Conservation (phyloP, 768 basidiomycete species). For the Phanerochaete sordida region DNA sequence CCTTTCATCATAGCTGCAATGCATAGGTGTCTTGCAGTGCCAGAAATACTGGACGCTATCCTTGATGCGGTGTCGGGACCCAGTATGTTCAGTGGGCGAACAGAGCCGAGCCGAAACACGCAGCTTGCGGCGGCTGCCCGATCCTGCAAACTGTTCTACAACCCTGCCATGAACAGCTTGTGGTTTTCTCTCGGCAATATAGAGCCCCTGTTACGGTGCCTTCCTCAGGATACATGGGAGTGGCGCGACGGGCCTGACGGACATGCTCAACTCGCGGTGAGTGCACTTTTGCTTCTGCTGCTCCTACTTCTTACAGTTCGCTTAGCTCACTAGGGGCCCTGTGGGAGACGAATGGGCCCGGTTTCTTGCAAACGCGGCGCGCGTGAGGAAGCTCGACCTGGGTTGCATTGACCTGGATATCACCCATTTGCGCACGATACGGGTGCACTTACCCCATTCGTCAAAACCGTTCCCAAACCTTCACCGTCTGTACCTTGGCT, state of each 20-base stretch:
- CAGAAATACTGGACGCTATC: background rate
- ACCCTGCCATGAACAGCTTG: background rate
- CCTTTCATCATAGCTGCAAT: too few relatives aligned
- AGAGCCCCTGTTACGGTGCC: background rate
- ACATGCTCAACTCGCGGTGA: too few relatives aligned
- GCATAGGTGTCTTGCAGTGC: background rate
- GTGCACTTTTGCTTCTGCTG: background rate
- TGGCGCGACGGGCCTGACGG: background rate
- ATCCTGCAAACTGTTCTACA: background rate
- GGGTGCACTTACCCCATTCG: too few relatives aligned
- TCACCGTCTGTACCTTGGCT: too few relatives aligned
- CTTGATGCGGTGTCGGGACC: background rate
- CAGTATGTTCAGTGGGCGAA: too few relatives aligned
- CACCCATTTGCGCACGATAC: too few relatives aligned
- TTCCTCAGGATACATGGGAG: background rate
- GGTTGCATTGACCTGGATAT: too few relatives aligned
- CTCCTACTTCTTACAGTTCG: constrained; percentile 10
- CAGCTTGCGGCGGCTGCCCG: background rate
- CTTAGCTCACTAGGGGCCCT: too few relatives aligned
- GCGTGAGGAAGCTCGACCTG: too few relatives aligned
- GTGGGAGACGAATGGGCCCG: too few relatives aligned
- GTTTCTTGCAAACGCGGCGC: too few relatives aligned
- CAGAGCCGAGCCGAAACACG: background rate
- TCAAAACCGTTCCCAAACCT: too few relatives aligned
- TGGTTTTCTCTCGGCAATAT: background rate